These are phyloP conservation scores for Penicillium sp. DNA, from an alignment of 2,329 filamentous ascomycete genomes.

Conservation along the genomic window DNA sequence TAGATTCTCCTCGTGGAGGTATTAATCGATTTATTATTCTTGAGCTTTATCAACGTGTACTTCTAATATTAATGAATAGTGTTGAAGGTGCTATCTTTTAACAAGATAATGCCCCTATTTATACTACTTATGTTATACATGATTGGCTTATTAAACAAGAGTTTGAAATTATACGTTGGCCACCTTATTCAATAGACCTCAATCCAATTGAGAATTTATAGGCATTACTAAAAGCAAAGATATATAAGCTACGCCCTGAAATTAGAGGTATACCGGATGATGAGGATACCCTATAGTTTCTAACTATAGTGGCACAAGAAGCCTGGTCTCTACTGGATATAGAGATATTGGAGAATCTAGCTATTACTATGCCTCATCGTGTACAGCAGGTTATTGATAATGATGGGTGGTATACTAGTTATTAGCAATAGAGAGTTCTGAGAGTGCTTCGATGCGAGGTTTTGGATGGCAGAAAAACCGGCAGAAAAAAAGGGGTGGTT, in stretches of 20 bases:
- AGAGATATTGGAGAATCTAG: not conserved
- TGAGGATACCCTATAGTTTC: not conserved
- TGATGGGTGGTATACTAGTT: conserved; percentile 3
- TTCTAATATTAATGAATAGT: conserved; percentile 10
- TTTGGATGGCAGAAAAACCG: not conserved
- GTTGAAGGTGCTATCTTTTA: conserved; percentile 14
- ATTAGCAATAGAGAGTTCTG: not conserved
- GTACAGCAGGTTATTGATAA: conserved; percentile 1
- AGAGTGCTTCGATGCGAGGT: not conserved
- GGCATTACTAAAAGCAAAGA: conserved; percentile 9
- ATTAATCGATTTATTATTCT: conserved; percentile 15
- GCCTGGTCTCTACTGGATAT: conserved; percentile 1
- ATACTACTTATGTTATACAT: conserved; percentile 11
- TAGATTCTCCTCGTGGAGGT: not conserved
- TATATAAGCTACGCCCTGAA: conserved; percentile 17
- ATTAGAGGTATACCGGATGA: conserved; percentile 4
- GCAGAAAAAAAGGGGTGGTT: not conserved
- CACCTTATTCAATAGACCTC: conserved; percentile 19
- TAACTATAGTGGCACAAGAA: not conserved
- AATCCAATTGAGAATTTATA: conserved; percentile 25
- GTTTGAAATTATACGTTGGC: conserved; percentile 19
- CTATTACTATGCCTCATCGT: conserved; percentile 2
- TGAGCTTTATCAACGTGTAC: conserved; percentile 15
- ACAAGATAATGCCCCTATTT: conserved; percentile 15
- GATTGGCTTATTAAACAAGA: conserved; percentile 6